Conservation (phyloP, 306 rosid species). For the Carpinus fangiana region DNA sequence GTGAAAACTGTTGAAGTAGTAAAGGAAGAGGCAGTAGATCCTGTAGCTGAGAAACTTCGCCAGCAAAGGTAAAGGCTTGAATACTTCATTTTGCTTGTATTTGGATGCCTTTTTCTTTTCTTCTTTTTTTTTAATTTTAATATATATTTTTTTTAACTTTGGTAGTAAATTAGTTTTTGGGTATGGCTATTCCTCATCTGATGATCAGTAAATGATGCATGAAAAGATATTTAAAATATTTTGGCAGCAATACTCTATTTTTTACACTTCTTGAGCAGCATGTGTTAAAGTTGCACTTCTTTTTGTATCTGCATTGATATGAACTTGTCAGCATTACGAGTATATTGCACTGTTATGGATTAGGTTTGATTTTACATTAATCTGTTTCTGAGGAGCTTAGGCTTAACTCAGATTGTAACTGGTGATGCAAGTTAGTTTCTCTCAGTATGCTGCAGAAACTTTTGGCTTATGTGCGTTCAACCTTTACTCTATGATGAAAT, state of each 20-base stretch:
- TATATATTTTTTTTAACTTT: no score
- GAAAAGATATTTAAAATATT: background rate
- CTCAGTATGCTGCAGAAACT: background rate
- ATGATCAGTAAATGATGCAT: background rate
- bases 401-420: background rate
- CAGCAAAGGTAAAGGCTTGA: conserved; percentile 69
- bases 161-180: background rate
- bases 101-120: no score
- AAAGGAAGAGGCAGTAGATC: conserved; percentile 72
- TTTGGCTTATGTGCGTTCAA: no score
- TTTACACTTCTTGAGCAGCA: background rate
- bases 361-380: background rate
- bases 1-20: conserved; percentile 51
- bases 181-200: background rate
- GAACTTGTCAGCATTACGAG: background rate
- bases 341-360: background rate
- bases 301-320: background rate
- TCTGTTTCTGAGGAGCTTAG: background rate
- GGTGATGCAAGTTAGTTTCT: background rate
- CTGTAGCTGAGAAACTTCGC: conserved; percentile 84
- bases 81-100: background rate
- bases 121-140: no score
- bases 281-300: background rate
- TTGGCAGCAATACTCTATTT: background rate
- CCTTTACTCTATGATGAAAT: no score